These are phyloP conservation scores for Lichenothelia convexa DNA, from an alignment of 495 filamentous ascomycete species.

Conservation along the genomic window DNA sequence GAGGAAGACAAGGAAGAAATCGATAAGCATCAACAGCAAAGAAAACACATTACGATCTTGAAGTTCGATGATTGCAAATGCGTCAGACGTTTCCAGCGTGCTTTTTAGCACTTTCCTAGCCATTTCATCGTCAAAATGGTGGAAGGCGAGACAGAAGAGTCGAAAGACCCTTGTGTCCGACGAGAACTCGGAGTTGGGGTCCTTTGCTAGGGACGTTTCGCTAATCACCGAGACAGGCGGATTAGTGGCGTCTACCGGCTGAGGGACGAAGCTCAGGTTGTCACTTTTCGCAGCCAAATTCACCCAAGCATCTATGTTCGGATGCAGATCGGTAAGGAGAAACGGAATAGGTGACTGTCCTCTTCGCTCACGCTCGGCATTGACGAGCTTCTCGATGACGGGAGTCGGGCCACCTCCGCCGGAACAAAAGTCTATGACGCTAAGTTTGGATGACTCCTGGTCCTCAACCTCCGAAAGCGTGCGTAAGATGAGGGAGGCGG, in stretches of 20 bases:
- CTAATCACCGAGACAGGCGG: slow-evolving; percentile 30
- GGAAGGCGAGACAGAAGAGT: slow-evolving; percentile 56
- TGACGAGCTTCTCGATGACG: slow-evolving; percentile 16
- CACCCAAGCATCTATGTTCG: slow-evolving; percentile 44
- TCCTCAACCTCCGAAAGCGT: slow-evolving; percentile 7
- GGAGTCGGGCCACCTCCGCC: slow-evolving; percentile 34
- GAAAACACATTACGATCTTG: slow-evolving; percentile 38
- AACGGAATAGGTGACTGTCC: slow-evolving; percentile 32
- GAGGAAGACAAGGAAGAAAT: slow-evolving; percentile 29
- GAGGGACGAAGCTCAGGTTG: slow-evolving; percentile 34
- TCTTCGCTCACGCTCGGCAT: slow-evolving; percentile 9
- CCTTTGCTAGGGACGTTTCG: slow-evolving; percentile 6
- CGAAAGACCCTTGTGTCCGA: slow-evolving; percentile 32
- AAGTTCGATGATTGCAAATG: slow-evolving; percentile 59
- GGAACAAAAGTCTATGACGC: slow-evolving; percentile 53
- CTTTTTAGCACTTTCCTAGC: slow-evolving; percentile 40
- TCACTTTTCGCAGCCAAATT: slow-evolving; percentile 28
- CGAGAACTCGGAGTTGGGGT: not conserved
- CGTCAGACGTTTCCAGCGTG: slow-evolving; percentile 42
- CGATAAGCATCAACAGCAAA: slow-evolving; percentile 34
- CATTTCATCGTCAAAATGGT: slow-evolving; percentile 50
- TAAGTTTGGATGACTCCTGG: slow-evolving; percentile 5
- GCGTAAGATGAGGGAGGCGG: slow-evolving; percentile 6
- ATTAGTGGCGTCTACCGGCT: slow-evolving; percentile 41
- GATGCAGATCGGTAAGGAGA: slow-evolving; percentile 51